Conservation (phyloP, 345 rosid species). For the Limnanthes douglasii region DNA sequence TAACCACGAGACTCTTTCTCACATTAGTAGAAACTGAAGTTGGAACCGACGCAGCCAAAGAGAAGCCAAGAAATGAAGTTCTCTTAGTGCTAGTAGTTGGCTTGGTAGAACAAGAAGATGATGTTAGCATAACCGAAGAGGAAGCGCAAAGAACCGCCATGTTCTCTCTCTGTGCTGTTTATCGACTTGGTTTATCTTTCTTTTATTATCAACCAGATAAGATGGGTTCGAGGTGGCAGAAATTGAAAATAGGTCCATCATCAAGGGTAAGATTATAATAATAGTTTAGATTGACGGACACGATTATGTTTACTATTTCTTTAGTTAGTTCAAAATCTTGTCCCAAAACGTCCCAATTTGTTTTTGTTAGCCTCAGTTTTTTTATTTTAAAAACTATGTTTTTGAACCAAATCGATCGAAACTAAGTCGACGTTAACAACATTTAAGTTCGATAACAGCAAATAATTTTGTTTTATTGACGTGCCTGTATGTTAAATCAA, state of each 20-base stretch:
- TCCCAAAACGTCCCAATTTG: constrained; percentile 1
- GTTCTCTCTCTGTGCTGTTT: constrained; percentile 5
- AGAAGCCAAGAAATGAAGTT: constrained; percentile 27
- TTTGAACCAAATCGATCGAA: too few species aligned
- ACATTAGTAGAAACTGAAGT: constrained; percentile 9
- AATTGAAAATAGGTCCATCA: not conserved
- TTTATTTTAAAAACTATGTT: too few species aligned
- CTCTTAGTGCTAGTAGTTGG: constrained; percentile 7
- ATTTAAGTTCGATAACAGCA: too few species aligned
- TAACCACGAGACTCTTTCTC: constrained; percentile 20
- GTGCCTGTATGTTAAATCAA: too few species aligned
- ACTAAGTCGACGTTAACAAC: too few species aligned
- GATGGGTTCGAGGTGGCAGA: constrained; percentile 9
- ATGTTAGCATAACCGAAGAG: constrained; percentile 15
- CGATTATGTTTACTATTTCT: too few species aligned
- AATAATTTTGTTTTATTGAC: too few species aligned
- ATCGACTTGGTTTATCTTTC: constrained; percentile 3
- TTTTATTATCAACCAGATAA: constrained; percentile 14
- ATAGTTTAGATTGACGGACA: constrained; percentile 7
- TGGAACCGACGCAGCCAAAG: constrained; percentile 12
- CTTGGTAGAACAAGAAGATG: constrained; percentile 11
- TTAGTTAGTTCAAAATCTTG: constrained; percentile 8
- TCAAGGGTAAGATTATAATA: not conserved
- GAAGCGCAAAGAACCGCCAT: constrained; percentile 33
- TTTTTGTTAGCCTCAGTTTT: not conserved